phyloP scores from a whole-genome alignment of 306 rosid species.

The Rosa rugosa region DNA sequence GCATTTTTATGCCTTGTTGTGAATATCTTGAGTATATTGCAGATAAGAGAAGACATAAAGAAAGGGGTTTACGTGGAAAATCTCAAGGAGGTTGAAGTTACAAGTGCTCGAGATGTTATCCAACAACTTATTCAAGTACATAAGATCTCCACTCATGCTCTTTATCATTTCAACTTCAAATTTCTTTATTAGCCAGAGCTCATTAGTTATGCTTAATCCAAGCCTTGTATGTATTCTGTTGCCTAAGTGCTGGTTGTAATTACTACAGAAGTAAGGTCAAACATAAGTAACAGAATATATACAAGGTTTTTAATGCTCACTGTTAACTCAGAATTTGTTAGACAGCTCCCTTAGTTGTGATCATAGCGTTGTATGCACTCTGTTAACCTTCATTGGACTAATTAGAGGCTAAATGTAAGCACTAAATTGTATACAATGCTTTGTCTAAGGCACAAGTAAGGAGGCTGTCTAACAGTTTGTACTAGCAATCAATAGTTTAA shows the following conservation, averaged over 20 bases:
- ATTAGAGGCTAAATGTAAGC: background rate
- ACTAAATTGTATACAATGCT: background rate
- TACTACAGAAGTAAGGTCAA: background rate
- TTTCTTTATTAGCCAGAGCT: background rate
- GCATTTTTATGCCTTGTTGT: background rate
- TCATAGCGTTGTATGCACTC: background rate
- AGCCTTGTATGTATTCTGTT: background rate
- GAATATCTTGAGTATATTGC: conserved; percentile 24
- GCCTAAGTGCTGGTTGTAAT: background rate
- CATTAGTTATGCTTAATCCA: background rate
- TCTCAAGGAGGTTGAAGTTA: conserved; percentile 84
- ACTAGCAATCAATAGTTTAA: background rate
- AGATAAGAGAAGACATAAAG: conserved; percentile 93
- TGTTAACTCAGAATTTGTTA: background rate
- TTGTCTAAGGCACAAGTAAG: background rate
- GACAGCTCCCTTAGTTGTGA: background rate
- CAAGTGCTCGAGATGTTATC: conserved; percentile 90
- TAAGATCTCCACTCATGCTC: conserved; percentile 5
- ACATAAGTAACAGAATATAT: background rate
- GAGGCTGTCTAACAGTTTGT: background rate
- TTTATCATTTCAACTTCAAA: conserved; percentile 8
- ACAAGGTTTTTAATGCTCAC: background rate
- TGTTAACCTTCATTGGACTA: background rate
- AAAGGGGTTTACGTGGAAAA: conserved; percentile 96
- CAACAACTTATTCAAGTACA: conserved; percentile 85